Percentiles rank a stretch among this genome's conserved stretches.
Conservation (phyloP, 257 asterid species). For the Datura wrightii region DNA sequence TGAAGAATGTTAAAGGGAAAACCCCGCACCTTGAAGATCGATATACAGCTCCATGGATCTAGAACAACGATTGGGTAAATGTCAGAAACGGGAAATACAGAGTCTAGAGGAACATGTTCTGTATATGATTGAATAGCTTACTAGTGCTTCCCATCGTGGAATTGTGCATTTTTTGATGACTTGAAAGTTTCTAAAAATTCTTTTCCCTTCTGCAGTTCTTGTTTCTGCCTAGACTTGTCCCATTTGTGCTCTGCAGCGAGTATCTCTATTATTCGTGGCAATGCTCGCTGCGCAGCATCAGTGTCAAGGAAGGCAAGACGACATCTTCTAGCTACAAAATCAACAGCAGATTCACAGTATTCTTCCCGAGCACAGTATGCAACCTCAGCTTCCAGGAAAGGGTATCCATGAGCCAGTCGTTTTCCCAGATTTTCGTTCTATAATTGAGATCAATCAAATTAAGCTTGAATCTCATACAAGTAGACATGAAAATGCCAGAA, state of each 20-base stretch:
- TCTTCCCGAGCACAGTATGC: slow-evolving; percentile 97
- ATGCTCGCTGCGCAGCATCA: slow-evolving; percentile 86
- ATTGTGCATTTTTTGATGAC: slow-evolving; percentile 89
- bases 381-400: slow-evolving; percentile 94
- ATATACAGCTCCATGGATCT: neutral
- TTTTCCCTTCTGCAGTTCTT: slow-evolving; percentile 62
- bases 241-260: slow-evolving; percentile 86
- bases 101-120: neutral
- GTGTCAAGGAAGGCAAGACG: slow-evolving; percentile 98
- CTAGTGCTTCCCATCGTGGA: slow-evolving; percentile 89
- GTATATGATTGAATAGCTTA: slow-evolving; percentile 7
- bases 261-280: slow-evolving; percentile 78
- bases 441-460: slow-evolving; percentile 13
- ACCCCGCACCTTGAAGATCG: neutral
- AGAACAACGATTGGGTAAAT: neutral
- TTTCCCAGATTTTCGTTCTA: slow-evolving; percentile 95
- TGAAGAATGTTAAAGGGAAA: slow-evolving; percentile 4
- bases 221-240: slow-evolving; percentile 81
- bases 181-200: slow-evolving; percentile 90
- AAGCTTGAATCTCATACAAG: neutral
- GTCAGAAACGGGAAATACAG: neutral
- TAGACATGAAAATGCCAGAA: slow-evolving; percentile 15
- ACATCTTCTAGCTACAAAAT: slow-evolving; percentile 91
- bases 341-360: slow-evolving; percentile 94
- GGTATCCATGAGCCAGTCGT: slow-evolving; percentile 97